Evolutionary conservation across 2,329 filamentous ascomycete species (phyloP), one percentile per base, ranked within the genome.

Genomic region (Westerdykella sp.): DNA sequence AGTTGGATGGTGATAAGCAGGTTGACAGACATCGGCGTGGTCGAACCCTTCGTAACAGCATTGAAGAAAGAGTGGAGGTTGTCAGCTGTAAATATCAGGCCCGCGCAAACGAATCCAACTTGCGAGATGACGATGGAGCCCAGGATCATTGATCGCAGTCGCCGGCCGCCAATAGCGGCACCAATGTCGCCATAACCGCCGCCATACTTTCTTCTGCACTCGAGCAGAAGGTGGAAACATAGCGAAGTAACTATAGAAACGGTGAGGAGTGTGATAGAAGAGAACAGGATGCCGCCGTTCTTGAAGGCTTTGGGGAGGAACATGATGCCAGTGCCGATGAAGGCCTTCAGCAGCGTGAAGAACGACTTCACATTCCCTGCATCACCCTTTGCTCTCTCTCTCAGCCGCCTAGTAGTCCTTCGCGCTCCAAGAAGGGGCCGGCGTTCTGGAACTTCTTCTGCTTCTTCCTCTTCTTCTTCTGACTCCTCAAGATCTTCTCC

Each of bases 311-410:
- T 88, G 37, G 85, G 85, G 36, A 89, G 64, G 58, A 89, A 89
- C 80, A 89, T 87, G 62, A 89, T 88, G 47, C 85, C 85, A 0
- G 85, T 89, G 38, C 85, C 85, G 41, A 89, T 78, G 55, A 89
- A 89, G 1, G 85, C 84, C 63, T 89, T 89, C 40, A 89, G 70
- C 9, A 88, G 71, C 0, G 84, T 89, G 63, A 88, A 87, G 66
- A 89, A 89, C 0, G 85, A 83, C 68, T 86, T 85, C 32, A 76
- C 68, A n/a, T 78, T 83, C 41, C 77, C 76, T 2, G 85, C 83
- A 55, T 85, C 81, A 15, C 81, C 83, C 30, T 76, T 70, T 15
- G 56, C 45, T 47, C 64, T 71, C 39, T 54, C 55, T 18, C 52
- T 56, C 16, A 74, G 68, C 47, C 62, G 66, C 47, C 54, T 62